Evolutionary conservation across 2,329 filamentous ascomycete genomes (phyloP).

Genomic region (Chrysoporthe deuterocubensis): DNA sequence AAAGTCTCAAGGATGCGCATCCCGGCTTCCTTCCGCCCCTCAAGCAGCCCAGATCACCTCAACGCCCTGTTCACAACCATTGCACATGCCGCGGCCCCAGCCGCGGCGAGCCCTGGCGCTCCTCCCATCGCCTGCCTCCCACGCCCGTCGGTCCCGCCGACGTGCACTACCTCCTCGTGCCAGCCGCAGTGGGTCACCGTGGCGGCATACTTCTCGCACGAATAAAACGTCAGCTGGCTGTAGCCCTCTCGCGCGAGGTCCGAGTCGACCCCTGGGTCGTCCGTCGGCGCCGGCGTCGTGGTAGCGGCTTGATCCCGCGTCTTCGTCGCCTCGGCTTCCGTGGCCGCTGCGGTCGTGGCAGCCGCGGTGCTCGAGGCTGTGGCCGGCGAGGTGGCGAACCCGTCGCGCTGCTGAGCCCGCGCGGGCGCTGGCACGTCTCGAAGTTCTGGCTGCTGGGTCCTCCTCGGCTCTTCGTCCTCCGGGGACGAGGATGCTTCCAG

Average conservation of each 20-base stretch:
- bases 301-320: neutral
- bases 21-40: neutral
- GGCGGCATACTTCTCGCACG: slow-evolving; percentile 40
- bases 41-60: neutral
- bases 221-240: slow-evolving; percentile 45
- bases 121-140: slow-evolving; percentile 14
- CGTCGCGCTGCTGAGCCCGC: slow-evolving; percentile 18
- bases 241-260: slow-evolving; percentile 34
- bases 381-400: slow-evolving; percentile 16
- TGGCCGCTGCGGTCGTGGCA: neutral
- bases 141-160: slow-evolving; percentile 1
- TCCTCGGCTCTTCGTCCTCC: slow-evolving; percentile 3
- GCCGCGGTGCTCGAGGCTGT: slow-evolving; percentile 4
- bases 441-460: slow-evolving; percentile 10
- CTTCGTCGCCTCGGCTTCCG: neutral
- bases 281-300: slow-evolving; percentile 31
- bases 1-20: neutral
- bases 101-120: neutral
- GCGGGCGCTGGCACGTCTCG: slow-evolving; percentile 7
- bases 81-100: neutral
- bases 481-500: neutral
- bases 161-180: slow-evolving; percentile 42
- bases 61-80: slow-evolving; percentile 10
- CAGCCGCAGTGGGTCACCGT: slow-evolving; percentile 42
- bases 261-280: slow-evolving; percentile 31